Evolutionary conservation across 140 eudicot species (phyloP).

Genomic region (Cichorium intybus): DNA sequence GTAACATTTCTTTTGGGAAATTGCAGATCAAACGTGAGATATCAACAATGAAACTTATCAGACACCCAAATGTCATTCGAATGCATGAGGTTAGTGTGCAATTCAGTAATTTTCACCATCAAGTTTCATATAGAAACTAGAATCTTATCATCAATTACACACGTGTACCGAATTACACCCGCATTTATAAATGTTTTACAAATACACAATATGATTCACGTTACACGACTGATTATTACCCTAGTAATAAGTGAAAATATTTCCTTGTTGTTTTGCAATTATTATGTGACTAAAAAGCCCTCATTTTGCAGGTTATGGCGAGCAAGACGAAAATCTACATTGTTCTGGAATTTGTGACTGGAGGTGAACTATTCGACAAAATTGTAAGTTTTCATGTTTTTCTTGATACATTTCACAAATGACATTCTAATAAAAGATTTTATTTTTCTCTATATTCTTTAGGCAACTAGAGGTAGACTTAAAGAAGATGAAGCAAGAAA

Average conservation of each 20-base stretch:
- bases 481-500: constrained; percentile 97
- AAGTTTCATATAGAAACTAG: constrained; percentile 11
- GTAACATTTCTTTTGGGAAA: constrained; percentile 7
- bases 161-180: too few species aligned
- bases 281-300: constrained; percentile 14
- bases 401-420: background rate
- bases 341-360: constrained; percentile 85
- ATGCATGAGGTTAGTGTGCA: constrained; percentile 68
- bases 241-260: background rate
- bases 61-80: constrained; percentile 97
- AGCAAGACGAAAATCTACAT: constrained; percentile 91
- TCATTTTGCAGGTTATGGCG: constrained; percentile 73
- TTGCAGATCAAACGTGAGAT: constrained; percentile 98
- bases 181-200: too few species aligned
- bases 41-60: constrained; percentile 89
- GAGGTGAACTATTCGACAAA: constrained; percentile 95
- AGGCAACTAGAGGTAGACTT: constrained; percentile 83
- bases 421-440: background rate
- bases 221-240: too few species aligned
- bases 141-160: constrained; percentile 13
- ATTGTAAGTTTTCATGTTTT: constrained; percentile 57
- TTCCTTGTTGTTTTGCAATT: background rate
- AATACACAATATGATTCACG: too few species aligned
- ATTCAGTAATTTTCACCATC: background rate
- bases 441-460: constrained; percentile 20